Evolutionary conservation across 768 basidiomycete species (phyloP), one percentile per base, ranked within the genome.

Genomic region (Wakefieldia striispora): DNA sequence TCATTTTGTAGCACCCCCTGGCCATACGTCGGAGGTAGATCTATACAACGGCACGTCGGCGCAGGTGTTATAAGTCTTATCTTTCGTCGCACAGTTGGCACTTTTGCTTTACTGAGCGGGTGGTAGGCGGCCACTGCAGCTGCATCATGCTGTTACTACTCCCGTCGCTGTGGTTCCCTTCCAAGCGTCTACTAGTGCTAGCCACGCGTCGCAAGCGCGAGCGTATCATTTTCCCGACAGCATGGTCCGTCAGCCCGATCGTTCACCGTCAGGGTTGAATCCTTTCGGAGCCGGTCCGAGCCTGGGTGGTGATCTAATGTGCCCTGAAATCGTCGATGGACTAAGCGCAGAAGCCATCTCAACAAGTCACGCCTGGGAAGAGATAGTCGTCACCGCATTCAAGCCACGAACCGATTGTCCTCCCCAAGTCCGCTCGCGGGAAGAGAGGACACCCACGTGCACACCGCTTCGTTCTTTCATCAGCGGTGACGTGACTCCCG

Each of bases 281-380:
- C 14, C 44, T 6, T 41, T 38, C 33, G 9, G 29, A 10, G 35
- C 23, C 10, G 12, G 27, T 21, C 27, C 9, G 16, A 35, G 31
- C 9, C n/a, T 6, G 33, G 21, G 42, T 3, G 19, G 23, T 5
- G 14, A 34, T 13, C 26, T 21, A 6, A 45, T 19, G 17, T 8
- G 40, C 20, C 36, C 27, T 31, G 33, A 27, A 8, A 23, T 27
- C 12, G 10, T 26, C n/a, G 8, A 29, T 19, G 21, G 14, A 13
- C 14, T 44, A 8, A 10, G 14, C 16, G 7, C 9, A 23, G 40
- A 39, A n/a, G 35, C 27, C 24, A 5, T 20, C 8, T 29, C 38
- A 23, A 12, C n/a, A 7, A 24, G 45, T 38, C 54, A 35, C 40
- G 34, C 44, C 6, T 57, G 57, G 58, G 57, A 51, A 6, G 45